A percentile compares a stretch with the other conserved stretches of the same genome.
phyloP scores from a whole-genome alignment of 495 filamentous ascomycete genomes.

The Aspergillus homomorphus region DNA sequence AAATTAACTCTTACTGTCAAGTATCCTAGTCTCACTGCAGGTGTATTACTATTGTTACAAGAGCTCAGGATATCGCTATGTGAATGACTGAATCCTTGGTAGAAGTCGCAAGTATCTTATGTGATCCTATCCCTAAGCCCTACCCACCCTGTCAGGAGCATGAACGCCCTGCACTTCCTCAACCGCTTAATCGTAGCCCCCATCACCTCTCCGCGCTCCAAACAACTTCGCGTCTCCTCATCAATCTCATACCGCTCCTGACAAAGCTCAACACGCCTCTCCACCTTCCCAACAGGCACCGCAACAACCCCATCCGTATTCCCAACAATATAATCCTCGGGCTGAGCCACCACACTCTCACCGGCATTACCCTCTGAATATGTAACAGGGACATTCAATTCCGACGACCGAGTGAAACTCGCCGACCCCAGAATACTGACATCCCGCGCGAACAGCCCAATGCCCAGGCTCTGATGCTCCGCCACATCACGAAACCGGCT shows the following conservation, averaged over 20 bases:
- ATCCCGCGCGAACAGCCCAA: conserved; percentile 51
- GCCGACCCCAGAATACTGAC: conserved; percentile 36
- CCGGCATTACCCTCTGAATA: conserved; percentile 34
- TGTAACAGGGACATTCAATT: conserved; percentile 32
- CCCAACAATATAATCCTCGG: conserved; percentile 56
- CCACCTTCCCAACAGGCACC: conserved; percentile 17
- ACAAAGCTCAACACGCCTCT: conserved; percentile 22
- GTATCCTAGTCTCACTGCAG: too few relatives aligned
- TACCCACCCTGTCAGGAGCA: too few relatives aligned
- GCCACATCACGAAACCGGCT: conserved; percentile 57
- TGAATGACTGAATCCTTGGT: too few relatives aligned
- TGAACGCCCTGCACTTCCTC: too few relatives aligned
- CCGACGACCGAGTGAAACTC: conserved; percentile 23
- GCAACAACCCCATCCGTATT: conserved; percentile 56
- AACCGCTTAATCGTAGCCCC: conserved; percentile 27
- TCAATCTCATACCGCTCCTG: conserved; percentile 28
- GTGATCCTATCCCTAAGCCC: too few relatives aligned
- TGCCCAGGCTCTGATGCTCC: conserved; percentile 53
- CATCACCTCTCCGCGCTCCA: conserved; percentile 26
- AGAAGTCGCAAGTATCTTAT: too few relatives aligned
- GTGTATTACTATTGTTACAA: too few relatives aligned
- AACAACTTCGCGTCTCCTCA: conserved; percentile 21
- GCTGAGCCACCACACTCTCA: conserved; percentile 43
- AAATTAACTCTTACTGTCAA: too few relatives aligned
- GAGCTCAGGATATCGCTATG: too few relatives aligned